Base-by-base conservation (phyloP, 1,284 basidiomycete genomes). In the Grifola frondosa region DNA sequence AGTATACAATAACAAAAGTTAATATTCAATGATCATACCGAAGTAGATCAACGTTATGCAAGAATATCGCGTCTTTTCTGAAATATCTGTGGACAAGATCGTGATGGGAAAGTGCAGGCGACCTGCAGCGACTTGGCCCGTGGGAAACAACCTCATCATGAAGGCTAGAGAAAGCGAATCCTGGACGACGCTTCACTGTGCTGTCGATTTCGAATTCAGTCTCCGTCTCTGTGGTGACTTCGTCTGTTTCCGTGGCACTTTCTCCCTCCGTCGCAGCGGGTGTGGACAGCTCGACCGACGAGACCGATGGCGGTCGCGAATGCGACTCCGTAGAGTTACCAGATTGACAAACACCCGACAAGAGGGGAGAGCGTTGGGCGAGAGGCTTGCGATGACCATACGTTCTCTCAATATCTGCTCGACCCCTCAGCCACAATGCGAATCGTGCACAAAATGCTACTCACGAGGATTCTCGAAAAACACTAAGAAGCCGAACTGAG, bases 381-480 rank as follows among this genome's bases (percentile, higher is more conserved):
- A 97, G 83, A 1, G 84, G 83, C 63, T 95, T 93, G 53, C 83
- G 85, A 55, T 91, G 80, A 9, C 91, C 91, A 57, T 97, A 97
- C 46, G 87, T 85, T 10, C 93, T 78, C 59, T 96, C 91, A 49
- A 97, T 97, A 62, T 97, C 91, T 95, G 46, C 6, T 10, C 34
- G 8, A 16, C 9, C 3, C 11, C 12, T 23, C 5, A 13, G 26
- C 13, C n/a, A 36, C 5, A 7, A 6, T 24, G n/a, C 9, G 13
- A 5, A 12, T 6, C 44, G 30, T 40, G n/a, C 33, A 6, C 21
- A 9, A 52, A 15, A 15, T 24, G 21, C n/a, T 16, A 33, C 90
- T 67, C 62, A 91, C 94, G 96, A 48, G 96, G 96, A 60, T 96
- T 97, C 70, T 98, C 96, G 57, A 99, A 99, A 65, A 86, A 88